Conservation (phyloP, 140 eudicot species). For the Senecio squalidus region DNA sequence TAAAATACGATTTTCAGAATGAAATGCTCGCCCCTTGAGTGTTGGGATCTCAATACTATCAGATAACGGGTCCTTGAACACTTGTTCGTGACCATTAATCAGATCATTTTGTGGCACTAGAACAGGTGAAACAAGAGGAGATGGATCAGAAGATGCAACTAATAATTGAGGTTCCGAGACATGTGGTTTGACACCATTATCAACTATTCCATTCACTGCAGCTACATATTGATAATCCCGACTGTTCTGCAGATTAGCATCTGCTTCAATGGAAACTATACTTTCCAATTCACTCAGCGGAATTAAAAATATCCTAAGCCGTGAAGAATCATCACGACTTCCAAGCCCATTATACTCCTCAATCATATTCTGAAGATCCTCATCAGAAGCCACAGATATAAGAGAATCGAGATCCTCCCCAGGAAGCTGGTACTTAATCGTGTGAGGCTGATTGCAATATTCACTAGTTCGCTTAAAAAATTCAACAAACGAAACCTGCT, state of each 20-base stretch:
- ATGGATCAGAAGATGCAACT: slow-evolving; percentile 21
- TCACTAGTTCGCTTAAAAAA: slow-evolving; percentile 46
- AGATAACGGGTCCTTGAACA: slow-evolving; percentile 21
- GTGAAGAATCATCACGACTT: slow-evolving; percentile 48
- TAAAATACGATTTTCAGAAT: slow-evolving; percentile 51
- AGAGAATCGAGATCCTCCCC: slow-evolving; percentile 98
- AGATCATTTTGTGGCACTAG: slow-evolving; percentile 37
- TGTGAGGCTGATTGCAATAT: slow-evolving; percentile 68
- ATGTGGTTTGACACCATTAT: slow-evolving; percentile 21
- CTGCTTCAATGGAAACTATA: slow-evolving; percentile 25
- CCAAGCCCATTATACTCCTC: slow-evolving; percentile 70
- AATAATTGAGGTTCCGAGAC: slow-evolving; percentile 26
- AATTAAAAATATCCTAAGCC: slow-evolving; percentile 73
- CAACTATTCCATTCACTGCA: slow-evolving; percentile 69
- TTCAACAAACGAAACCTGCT: slow-evolving; percentile 55
- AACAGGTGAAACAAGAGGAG: slow-evolving; percentile 34
- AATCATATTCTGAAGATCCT: slow-evolving; percentile 92
- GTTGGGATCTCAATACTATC: slow-evolving; percentile 32
- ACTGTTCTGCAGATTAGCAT: slow-evolving; percentile 32
- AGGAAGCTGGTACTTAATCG: slow-evolving; percentile 85
- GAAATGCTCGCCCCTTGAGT: slow-evolving; percentile 35
- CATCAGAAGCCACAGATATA: slow-evolving; percentile 83
- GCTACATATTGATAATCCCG: slow-evolving; percentile 76
- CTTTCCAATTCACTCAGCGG: slow-evolving; percentile 59
- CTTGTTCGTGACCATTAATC: slow-evolving; percentile 19